Evolutionary conservation across 768 basidiomycete genomes (phyloP).

Genomic region (Termitomyces sp.): DNA sequence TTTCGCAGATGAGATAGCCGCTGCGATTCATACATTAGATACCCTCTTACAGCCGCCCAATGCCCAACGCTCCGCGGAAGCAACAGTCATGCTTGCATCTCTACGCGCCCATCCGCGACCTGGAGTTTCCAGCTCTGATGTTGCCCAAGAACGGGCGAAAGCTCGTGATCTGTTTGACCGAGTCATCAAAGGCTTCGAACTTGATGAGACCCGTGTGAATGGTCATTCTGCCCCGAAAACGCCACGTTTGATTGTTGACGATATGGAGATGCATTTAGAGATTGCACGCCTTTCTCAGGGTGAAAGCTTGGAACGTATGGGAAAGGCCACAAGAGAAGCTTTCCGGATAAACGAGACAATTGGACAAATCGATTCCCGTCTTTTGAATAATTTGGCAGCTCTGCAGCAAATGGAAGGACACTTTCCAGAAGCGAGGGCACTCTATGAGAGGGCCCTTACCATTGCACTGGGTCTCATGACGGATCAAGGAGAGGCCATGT

Average conservation of each 20-base stretch:
- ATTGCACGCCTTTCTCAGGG: slow-evolving; percentile 87
- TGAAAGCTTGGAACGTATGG: slow-evolving; percentile 70
- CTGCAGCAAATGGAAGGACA: slow-evolving; percentile 69
- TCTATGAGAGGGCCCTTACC: slow-evolving; percentile 76
- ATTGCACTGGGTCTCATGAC: slow-evolving; percentile 42
- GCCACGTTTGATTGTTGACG: slow-evolving; percentile 60
- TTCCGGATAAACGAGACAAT: slow-evolving; percentile 54
- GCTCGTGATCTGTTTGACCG: slow-evolving; percentile 84
- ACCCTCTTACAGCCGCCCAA: slow-evolving; percentile 67
- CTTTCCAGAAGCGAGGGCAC: slow-evolving; percentile 46
- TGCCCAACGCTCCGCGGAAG: slow-evolving; percentile 70
- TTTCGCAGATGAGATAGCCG: slow-evolving; percentile 70
- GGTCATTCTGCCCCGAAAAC: slow-evolving; percentile 35
- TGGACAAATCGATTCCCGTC: slow-evolving; percentile 54
- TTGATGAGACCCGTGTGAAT: slow-evolving; percentile 50
- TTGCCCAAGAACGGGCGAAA: slow-evolving; percentile 61
- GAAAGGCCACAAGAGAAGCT: slow-evolving; percentile 72
- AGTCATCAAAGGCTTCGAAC: slow-evolving; percentile 60
- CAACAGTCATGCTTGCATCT: slow-evolving; percentile 84
- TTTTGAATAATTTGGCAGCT: slow-evolving; percentile 80
- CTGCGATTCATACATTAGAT: slow-evolving; percentile 84
- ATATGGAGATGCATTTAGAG: slow-evolving; percentile 88
- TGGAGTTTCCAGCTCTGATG: slow-evolving; percentile 71
- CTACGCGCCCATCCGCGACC: slow-evolving; percentile 81
- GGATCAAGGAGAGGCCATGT: slow-evolving; percentile 60